Conservation (phyloP, 345 rosid species). For the Triadica sebifera region DNA sequence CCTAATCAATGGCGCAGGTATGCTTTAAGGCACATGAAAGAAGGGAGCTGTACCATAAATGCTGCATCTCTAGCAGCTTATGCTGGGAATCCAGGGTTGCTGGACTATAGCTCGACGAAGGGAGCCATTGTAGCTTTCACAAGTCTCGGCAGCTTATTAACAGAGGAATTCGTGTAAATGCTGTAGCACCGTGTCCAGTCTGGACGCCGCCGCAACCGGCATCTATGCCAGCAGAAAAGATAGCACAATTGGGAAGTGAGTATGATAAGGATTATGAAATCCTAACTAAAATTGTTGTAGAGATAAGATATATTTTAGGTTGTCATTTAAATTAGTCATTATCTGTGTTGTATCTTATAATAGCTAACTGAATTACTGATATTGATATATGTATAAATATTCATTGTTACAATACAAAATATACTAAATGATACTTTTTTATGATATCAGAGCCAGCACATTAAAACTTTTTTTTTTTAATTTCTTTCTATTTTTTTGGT, state of each 20-base stretch:
- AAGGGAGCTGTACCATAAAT: constrained; percentile 20
- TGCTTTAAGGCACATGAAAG: constrained; percentile 17
- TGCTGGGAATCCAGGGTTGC: background rate
- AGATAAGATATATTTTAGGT: no score
- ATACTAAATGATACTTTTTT: no score
- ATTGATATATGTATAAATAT: no score
- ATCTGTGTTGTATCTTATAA: no score
- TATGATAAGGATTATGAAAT: no score
- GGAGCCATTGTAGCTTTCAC: background rate
- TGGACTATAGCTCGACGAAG: background rate
- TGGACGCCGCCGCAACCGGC: constrained; percentile 22
- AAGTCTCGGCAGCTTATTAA: background rate
- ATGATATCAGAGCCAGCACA: no score
- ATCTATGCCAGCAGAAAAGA: constrained; percentile 2
- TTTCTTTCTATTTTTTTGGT: no score
- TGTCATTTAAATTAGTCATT: no score
- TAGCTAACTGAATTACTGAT: no score
- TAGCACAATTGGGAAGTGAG: background rate
- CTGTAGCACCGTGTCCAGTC: constrained; percentile 19
- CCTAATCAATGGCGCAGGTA: background rate
- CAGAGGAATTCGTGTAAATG: constrained; percentile 8
- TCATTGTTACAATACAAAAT: no score
- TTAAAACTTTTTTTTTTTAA: no score
- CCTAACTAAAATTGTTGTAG: no score
- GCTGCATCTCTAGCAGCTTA: constrained; percentile 3